Evolutionary conservation across 2,329 filamentous ascomycete genomes (phyloP), one percentile per base, ranked within the genome.

Genomic region (Sphaerulina vaccinii): DNA sequence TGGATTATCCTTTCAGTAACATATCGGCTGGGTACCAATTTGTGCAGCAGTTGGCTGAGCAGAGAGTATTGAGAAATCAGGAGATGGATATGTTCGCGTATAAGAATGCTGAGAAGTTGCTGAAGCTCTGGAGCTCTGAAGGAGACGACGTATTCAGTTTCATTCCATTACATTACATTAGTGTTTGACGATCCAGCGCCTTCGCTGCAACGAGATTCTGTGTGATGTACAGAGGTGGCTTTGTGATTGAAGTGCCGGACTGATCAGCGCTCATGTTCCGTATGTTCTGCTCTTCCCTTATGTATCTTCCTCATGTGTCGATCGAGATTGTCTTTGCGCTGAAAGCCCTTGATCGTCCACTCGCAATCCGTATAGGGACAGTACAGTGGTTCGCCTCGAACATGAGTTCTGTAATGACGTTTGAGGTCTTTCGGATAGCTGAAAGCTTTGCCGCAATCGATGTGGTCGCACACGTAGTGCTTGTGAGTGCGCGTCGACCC

Each of bases 1-100:
- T 83, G 3, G 80, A 83, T 58, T 82, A 81, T 58, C 81, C 80
- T 0, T 83, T 82, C 46, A 70, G 69, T 40, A 69, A 63, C 41
- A 82, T 75, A 47, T 71, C 75, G 46, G 71, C 72, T 7, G 80
- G 79, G 0, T 61, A 72, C 42, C 65, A 64, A 19, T 83, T 76
- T 61, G 62, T 82, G n/a, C 60, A 73, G 53, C 18, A 46, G 21
- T n/a, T 46, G n/a, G 23, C 16, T 7, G 21, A 16, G 29, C 11
- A 13, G 11, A 24, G 42, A 46, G 15, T 46, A 16, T 21, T 46
- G 23, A 35, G 23, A n/a, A 16, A 13, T 7, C 4, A 35, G 8
- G 23, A 46, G 42, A 15, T 46, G 16, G 27, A 46, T 13, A 9
- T 15, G 15, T 46, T 46, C 23, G 22, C 21, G 21, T 46, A 32